Conservation (phyloP, 805 yeast species). For the Teunomyces barrocoloradensis region DNA sequence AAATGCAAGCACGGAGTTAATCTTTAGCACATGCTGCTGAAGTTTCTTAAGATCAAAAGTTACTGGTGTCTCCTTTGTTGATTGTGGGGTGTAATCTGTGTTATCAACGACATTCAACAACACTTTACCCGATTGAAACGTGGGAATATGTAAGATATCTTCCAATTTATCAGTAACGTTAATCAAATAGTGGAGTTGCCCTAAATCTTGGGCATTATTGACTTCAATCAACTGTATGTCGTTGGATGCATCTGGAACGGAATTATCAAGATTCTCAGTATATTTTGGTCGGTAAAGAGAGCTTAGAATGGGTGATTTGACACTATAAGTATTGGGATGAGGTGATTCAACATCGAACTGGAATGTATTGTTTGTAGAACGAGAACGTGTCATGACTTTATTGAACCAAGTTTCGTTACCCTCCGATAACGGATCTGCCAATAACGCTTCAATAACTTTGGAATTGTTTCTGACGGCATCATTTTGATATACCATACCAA, state of each 20-base stretch:
- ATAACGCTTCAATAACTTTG: constrained; percentile 32
- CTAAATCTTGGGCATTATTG: constrained; percentile 11
- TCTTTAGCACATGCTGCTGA: constrained; percentile 27
- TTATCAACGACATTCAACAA: constrained; percentile 39
- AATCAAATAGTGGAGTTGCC: constrained; percentile 21
- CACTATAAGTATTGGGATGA: constrained; percentile 12
- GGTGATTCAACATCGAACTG: constrained; percentile 9
- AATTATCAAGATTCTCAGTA: constrained; percentile 6
- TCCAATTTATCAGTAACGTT: constrained; percentile 21
- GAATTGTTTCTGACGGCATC: constrained; percentile 17
- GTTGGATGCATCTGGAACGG: constrained; percentile 9
- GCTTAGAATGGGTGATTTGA: constrained; percentile 32
- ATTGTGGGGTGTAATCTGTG: constrained; percentile 33
- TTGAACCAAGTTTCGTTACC: constrained; percentile 31
- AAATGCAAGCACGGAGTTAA: constrained; percentile 25
- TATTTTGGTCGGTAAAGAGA: constrained; percentile 24
- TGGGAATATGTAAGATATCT: constrained; percentile 7
- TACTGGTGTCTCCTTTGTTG: constrained; percentile 29
- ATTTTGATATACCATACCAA: constrained; percentile 36
- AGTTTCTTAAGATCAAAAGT: constrained; percentile 15
- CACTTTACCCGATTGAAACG: constrained; percentile 16
- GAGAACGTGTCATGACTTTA: constrained; percentile 20
- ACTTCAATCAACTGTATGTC: constrained; percentile 22
- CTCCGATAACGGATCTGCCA: constrained; percentile 41
- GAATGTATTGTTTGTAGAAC: constrained; percentile 19